Percentiles rank a stretch among this genome's conserved stretches.
These are phyloP conservation scores for Aurinia saxatilis DNA, from an alignment of 345 rosid genomes.

Conservation along the genomic window DNA sequence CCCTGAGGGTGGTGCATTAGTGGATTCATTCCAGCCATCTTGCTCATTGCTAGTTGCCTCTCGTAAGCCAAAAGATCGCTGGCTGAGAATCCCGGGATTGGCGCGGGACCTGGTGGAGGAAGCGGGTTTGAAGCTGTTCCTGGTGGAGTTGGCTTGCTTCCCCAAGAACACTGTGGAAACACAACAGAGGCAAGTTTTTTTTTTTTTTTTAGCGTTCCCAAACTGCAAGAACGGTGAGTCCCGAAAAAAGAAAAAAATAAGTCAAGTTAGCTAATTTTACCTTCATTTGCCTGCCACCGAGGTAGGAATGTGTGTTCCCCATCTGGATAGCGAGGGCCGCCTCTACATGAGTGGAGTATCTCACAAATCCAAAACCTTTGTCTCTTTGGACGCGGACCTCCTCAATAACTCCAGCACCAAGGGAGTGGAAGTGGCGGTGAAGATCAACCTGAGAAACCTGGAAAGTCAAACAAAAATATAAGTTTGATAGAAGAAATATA, in stretches of 20 bases:
- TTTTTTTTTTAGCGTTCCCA: background rate
- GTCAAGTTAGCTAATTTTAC: constrained; percentile 8
- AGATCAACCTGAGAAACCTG: constrained; percentile 45
- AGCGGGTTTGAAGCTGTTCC: constrained; percentile 45
- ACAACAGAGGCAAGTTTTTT: no score
- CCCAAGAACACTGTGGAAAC: constrained; percentile 43
- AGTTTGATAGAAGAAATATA: background rate
- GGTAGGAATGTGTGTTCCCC: constrained; percentile 35
- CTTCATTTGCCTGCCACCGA: constrained; percentile 41
- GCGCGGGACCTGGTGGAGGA: constrained; percentile 25
- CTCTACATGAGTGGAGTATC: constrained; percentile 43
- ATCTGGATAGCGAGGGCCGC: constrained; percentile 43
- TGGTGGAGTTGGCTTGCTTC: constrained; percentile 52
- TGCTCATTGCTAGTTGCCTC: constrained; percentile 47
- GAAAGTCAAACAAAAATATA: background rate
- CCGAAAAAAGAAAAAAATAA: no score
- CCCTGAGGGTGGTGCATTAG: constrained; percentile 68
- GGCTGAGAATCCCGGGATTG: constrained; percentile 37
- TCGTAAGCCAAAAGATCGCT: constrained; percentile 41
- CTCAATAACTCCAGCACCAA: constrained; percentile 45
- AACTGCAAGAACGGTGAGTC: background rate
- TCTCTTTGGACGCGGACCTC: constrained; percentile 49
- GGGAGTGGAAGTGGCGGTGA: constrained; percentile 45
- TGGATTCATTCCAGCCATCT: constrained; percentile 57
- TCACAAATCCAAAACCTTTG: constrained; percentile 52